These are phyloP conservation scores for Leccinum arenicola DNA, from an alignment of 768 basidiomycete species.

Conservation along the genomic window DNA sequence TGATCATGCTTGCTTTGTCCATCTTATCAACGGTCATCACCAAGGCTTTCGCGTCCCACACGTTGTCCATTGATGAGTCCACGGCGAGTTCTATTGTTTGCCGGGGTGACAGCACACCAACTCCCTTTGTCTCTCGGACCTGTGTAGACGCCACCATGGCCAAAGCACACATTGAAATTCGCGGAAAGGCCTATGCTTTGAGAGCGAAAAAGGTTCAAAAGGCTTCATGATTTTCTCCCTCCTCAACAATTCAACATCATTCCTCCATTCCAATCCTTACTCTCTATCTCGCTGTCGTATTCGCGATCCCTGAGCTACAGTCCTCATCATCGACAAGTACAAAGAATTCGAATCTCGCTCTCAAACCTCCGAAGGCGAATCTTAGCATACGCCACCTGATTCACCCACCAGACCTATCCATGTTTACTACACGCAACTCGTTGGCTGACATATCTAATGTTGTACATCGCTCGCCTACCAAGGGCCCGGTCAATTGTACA, in stretches of 20 bases:
- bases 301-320: constrained; percentile 7
- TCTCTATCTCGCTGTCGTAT: constrained; percentile 1
- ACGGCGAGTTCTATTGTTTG: constrained; percentile 13
- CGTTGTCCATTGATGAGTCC: constrained; percentile 1
- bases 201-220: constrained; percentile 20
- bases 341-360: constrained; percentile 1
- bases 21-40: constrained; percentile 10
- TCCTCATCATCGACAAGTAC: background rate
- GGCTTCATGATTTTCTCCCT: background rate
- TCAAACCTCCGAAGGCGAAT: constrained; percentile 1
- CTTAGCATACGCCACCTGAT: constrained; percentile 9
- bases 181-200: constrained; percentile 5
- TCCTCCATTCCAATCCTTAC: background rate
- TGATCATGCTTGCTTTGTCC: constrained; percentile 23
- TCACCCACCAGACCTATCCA: constrained; percentile 9
- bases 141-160: constrained; percentile 10
- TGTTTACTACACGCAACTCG: constrained; percentile 4
- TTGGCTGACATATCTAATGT: constrained; percentile 10
- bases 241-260: background rate
- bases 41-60: background rate
- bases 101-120: constrained; percentile 10
- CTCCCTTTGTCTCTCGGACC: constrained; percentile 20
- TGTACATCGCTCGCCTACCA: background rate
- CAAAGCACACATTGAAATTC: constrained; percentile 16
- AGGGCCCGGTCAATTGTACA: background rate